Conservation (phyloP, 192 early-diverging fungal genomes). For the Coemansia sp. region DNA sequence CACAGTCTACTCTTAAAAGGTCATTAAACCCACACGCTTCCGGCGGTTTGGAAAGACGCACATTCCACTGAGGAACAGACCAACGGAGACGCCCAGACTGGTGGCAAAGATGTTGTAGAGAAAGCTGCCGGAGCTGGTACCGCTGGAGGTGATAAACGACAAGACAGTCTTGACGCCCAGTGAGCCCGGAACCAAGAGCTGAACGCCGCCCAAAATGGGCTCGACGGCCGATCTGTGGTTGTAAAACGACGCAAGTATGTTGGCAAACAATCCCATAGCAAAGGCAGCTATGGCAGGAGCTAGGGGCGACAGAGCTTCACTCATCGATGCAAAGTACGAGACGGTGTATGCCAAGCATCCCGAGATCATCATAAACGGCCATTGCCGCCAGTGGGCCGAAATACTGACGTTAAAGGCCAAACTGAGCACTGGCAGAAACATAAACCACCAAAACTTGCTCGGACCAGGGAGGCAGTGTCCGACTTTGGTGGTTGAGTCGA, state of each 20-base stretch:
- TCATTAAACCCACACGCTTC: slow-evolving; percentile 54
- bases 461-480: slow-evolving; percentile 42
- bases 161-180: slow-evolving; percentile 68
- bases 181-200: slow-evolving; percentile 80
- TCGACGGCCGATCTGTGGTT: slow-evolving; percentile 71
- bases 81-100: slow-evolving; percentile 67
- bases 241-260: slow-evolving; percentile 73
- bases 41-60: slow-evolving; percentile 61
- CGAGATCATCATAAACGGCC: slow-evolving; percentile 69
- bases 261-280: slow-evolving; percentile 76
- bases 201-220: slow-evolving; percentile 77
- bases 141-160: slow-evolving; percentile 58
- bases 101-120: slow-evolving; percentile 61
- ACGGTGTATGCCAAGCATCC: slow-evolving; percentile 70
- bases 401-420: slow-evolving; percentile 62
- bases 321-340: slow-evolving; percentile 61
- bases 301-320: slow-evolving; percentile 57
- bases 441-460: slow-evolving; percentile 57
- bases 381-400: slow-evolving; percentile 64
- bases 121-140: slow-evolving; percentile 55
- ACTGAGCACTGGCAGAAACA: slow-evolving; percentile 59
- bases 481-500: slow-evolving; percentile 17
- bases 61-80: slow-evolving; percentile 67
- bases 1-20: slow-evolving; percentile 28
- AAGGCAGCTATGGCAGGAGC: slow-evolving; percentile 70